Percentiles rank a stretch among this genome's conserved stretches.
Evolutionary conservation across 768 basidiomycete genomes (phyloP).

Genomic region (Ephemerocybe angulata): DNA sequence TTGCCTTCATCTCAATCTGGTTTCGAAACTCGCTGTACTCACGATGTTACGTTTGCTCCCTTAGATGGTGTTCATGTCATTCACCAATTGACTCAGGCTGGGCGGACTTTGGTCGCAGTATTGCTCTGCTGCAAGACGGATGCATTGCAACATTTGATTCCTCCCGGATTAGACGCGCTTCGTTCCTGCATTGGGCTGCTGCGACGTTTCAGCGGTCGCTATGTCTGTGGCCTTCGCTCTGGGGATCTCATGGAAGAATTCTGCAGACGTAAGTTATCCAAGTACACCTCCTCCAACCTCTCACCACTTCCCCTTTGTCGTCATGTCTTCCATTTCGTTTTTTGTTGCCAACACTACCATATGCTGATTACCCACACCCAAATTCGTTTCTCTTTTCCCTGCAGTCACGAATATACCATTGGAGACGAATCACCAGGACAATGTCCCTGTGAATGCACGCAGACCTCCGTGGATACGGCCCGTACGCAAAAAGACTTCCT

Average conservation of each 20-base stretch:
- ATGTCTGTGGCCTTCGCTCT: slow-evolving; percentile 86
- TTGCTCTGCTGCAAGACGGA: slow-evolving; percentile 87
- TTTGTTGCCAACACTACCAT: slow-evolving; percentile 8
- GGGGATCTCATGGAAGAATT: slow-evolving; percentile 95
- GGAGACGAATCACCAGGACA: slow-evolving; percentile 59
- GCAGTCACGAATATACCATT: slow-evolving; percentile 83
- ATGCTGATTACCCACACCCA: no score
- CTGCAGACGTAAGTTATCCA: slow-evolving; percentile 68
- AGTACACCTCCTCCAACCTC: no score
- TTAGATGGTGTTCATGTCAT: slow-evolving; percentile 93
- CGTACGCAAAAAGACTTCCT: slow-evolving; percentile 71
- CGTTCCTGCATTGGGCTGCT: slow-evolving; percentile 87
- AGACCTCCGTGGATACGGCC: slow-evolving; percentile 89
- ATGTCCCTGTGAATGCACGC: slow-evolving; percentile 34
- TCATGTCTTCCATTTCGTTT: slow-evolving; percentile 6
- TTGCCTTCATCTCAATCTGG: not conserved
- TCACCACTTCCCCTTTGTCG: slow-evolving; percentile 1
- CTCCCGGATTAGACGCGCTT: slow-evolving; percentile 79
- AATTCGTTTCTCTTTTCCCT: slow-evolving; percentile 9
- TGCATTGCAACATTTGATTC: slow-evolving; percentile 67
- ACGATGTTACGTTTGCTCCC: slow-evolving; percentile 13
- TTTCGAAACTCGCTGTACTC: slow-evolving; percentile 11
- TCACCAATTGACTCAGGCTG: slow-evolving; percentile 91
- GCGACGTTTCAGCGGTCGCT: slow-evolving; percentile 84
- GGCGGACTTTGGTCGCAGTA: slow-evolving; percentile 84